Evolutionary conservation across 306 rosid species (phyloP).

Genomic region (Cercis canadensis): DNA sequence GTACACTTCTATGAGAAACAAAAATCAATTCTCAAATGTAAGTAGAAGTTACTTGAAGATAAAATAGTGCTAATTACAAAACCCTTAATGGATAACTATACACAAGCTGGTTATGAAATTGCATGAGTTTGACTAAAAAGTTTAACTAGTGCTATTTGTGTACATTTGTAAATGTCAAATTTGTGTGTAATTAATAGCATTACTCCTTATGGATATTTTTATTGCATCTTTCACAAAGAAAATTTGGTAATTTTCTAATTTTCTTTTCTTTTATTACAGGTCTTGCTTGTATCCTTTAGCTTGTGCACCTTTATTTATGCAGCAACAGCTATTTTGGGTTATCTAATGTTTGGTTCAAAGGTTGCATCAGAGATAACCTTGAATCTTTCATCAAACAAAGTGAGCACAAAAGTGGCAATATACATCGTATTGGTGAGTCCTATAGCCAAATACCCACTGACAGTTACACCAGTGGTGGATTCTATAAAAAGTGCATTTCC

Average conservation of each 20-base stretch:
- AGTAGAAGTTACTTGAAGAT: constrained; percentile 12
- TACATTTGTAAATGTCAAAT: too few relatives aligned
- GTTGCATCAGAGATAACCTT: constrained; percentile 56
- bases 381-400: constrained; percentile 48
- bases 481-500: constrained; percentile 40
- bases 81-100: too few relatives aligned
- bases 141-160: too few relatives aligned
- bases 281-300: constrained; percentile 52
- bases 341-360: constrained; percentile 54
- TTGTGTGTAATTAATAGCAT: too few relatives aligned
- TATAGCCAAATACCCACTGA: constrained; percentile 57
- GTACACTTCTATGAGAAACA: constrained; percentile 62
- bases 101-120: too few relatives aligned
- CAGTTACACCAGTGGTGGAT: constrained; percentile 49
- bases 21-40: constrained; percentile 63
- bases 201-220: background rate
- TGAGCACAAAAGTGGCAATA: constrained; percentile 52
- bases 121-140: too few relatives aligned
- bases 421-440: constrained; percentile 58
- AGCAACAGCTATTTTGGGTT: constrained; percentile 56
- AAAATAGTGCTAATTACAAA: too few relatives aligned
- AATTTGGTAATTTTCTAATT: too few relatives aligned
- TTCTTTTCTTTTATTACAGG: constrained; percentile 34
- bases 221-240: too few relatives aligned
- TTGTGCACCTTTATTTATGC: constrained; percentile 50